Base-by-base conservation (phyloP, 2,329 filamentous ascomycete genomes). In the Cyclaneusma minus region DNA sequence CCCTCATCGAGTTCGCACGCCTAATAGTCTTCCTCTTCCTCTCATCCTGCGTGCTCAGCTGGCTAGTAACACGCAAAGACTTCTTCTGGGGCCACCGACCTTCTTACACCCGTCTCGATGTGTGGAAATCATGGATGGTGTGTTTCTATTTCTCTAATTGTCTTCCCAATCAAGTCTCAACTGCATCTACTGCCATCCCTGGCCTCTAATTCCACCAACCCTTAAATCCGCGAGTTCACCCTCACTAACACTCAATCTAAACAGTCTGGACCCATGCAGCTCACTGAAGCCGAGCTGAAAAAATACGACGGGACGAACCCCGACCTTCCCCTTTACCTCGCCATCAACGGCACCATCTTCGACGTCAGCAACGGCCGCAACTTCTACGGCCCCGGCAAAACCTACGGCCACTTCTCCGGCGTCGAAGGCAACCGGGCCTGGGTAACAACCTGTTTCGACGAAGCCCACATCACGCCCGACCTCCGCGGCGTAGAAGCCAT, bases 361-460 rank as follows among this genome's bases (percentile, higher is more conserved):
- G 82, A 91, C 51, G 82, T 91, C 21, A 68, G 68, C n/a, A 54
- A 63, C 16, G 73, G 72, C 28, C 61, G 68, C 40, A 51, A 64
- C 50, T 58, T 78, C 53, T 89, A 89, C 57, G 81, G 81, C 1
- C 76, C 85, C 0, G 84, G 83, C 15, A 89, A 85, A 4, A 72
- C 71, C 19, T 98, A 98, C 60, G 64, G 74, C 43, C 75, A 78
- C 55, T 93, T 98, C 51, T 70, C 84, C 0, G 89, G 87, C 33
- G 64, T 65, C 35, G 89, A 98, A 52, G 85, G 87, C 17, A 72
- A 79, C 9, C 76, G 89, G 25, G 83, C 76, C 12, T 98, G 84
- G 51, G 73, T 98, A 7, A 95, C 89, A 3, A 83, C 82, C 11
- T 98, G 89, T 52, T 98, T 98, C 56, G 58, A 68, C 20, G 76